Conservation (phyloP, 371 early-diverging fungal genomes). For the Apophysomyces sp. region DNA sequence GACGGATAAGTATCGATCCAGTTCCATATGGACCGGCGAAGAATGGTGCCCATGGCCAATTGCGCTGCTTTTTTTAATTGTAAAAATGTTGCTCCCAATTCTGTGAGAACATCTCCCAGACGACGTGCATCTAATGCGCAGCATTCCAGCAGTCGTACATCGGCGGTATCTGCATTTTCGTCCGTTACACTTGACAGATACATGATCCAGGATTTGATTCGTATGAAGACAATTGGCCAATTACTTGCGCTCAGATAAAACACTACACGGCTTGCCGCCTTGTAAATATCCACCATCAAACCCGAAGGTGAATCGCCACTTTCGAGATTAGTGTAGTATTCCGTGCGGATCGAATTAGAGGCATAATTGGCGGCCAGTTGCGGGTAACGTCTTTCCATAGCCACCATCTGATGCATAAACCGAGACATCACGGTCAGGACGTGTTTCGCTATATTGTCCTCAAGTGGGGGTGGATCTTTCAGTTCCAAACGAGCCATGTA, state of each 20-base stretch:
- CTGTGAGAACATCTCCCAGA: slow-evolving; percentile 64
- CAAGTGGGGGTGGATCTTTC: slow-evolving; percentile 71
- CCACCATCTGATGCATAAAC: slow-evolving; percentile 52
- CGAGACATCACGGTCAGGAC: slow-evolving; percentile 56
- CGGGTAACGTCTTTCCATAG: slow-evolving; percentile 18
- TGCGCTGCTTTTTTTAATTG: slow-evolving; percentile 66
- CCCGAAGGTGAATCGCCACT: background rate
- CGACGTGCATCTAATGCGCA: slow-evolving; percentile 64
- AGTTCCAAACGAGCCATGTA: background rate
- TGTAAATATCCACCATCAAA: slow-evolving; percentile 49
- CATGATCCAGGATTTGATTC: slow-evolving; percentile 56
- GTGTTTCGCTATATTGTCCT: slow-evolving; percentile 65
- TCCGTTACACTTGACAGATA: slow-evolving; percentile 52
- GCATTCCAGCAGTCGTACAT: slow-evolving; percentile 69
- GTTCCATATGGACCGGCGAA: slow-evolving; percentile 79
- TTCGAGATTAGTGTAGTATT: slow-evolving; percentile 1
- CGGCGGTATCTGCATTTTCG: slow-evolving; percentile 67
- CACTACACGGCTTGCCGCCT: slow-evolving; percentile 64
- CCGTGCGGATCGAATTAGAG: slow-evolving; percentile 11
- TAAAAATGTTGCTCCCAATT: slow-evolving; percentile 14
- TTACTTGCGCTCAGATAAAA: slow-evolving; percentile 78
- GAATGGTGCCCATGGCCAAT: slow-evolving; percentile 56
- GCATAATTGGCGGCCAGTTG: slow-evolving; percentile 30
- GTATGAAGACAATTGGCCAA: slow-evolving; percentile 70
- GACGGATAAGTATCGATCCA: slow-evolving; percentile 80